Conservation (phyloP, 306 rosid species). For the Corylus americana region DNA sequence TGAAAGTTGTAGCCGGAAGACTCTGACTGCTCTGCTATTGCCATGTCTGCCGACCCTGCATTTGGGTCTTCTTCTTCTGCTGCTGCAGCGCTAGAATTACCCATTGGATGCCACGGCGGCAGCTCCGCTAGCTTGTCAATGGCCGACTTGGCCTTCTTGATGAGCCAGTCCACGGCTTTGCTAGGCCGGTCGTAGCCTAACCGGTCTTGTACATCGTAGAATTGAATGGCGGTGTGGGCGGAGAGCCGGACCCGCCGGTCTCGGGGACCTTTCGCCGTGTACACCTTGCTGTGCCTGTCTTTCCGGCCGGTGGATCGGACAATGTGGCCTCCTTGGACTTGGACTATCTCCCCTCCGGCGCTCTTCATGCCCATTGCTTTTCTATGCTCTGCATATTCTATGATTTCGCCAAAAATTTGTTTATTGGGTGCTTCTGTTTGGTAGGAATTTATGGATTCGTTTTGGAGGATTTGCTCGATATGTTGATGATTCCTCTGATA, state of each 20-base stretch:
- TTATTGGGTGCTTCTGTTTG: conserved; percentile 17
- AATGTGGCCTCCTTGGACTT: conserved; percentile 86
- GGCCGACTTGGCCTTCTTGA: conserved; percentile 67
- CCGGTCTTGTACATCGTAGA: conserved; percentile 89
- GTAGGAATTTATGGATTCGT: conserved; percentile 31
- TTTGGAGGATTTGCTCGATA: conserved; percentile 28
- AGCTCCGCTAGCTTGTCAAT: conserved; percentile 75
- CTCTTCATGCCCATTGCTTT: conserved; percentile 63
- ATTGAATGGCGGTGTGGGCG: conserved; percentile 83
- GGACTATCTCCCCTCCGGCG: conserved; percentile 64
- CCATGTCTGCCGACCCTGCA: conserved; percentile 43
- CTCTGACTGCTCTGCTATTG: conserved; percentile 56
- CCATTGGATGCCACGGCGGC: conserved; percentile 60
- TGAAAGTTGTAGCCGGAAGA: conserved; percentile 66
- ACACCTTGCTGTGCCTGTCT: conserved; percentile 81
- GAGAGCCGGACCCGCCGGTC: conserved; percentile 73
- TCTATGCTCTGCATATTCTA: conserved; percentile 22
- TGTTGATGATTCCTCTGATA: conserved; percentile 35
- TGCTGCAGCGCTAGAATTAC: neutral
- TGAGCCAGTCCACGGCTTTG: conserved; percentile 93
- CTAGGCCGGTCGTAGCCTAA: conserved; percentile 84
- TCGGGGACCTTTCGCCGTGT: conserved; percentile 73
- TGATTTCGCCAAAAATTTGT: neutral
- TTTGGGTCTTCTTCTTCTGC: conserved; percentile 34
- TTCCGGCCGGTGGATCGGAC: conserved; percentile 64